Percentiles rank a stretch among this genome's conserved stretches.
phyloP scores from a whole-genome alignment of 768 basidiomycete species.

The Leccinellum luteum region DNA sequence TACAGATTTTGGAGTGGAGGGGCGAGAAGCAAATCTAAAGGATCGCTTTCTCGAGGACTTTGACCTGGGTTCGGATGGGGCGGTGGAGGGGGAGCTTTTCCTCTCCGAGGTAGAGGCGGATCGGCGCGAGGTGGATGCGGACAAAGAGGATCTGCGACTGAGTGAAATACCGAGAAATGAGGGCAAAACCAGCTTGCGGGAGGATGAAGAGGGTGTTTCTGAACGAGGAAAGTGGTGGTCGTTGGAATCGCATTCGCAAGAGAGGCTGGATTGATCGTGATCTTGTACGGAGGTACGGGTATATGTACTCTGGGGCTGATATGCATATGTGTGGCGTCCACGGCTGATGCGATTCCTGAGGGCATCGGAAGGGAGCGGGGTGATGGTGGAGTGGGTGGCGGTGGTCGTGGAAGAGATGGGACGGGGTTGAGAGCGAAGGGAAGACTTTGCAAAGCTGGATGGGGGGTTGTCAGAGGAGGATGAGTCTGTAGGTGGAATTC shows the following conservation, averaged over 20 bases:
- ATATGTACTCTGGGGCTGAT: slow-evolving; percentile 13
- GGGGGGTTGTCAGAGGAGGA: slow-evolving; percentile 8
- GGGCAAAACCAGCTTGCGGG: slow-evolving; percentile 20
- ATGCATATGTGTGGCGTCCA: slow-evolving; percentile 18
- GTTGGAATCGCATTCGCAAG: slow-evolving; percentile 14
- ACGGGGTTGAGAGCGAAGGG: slow-evolving; percentile 50
- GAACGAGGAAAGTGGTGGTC: slow-evolving; percentile 25
- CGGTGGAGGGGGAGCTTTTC: slow-evolving; percentile 26
- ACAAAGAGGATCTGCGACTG: slow-evolving; percentile 25
- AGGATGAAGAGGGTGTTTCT: slow-evolving; percentile 28
- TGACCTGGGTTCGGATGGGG: slow-evolving; percentile 13
- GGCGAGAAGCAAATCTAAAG: slow-evolving; percentile 31
- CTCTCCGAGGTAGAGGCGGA: slow-evolving; percentile 17
- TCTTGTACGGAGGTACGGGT: slow-evolving; percentile 10
- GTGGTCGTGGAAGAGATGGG: slow-evolving; percentile 67
- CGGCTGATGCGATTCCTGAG: slow-evolving; percentile 17
- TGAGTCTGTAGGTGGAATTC: slow-evolving; percentile 4
- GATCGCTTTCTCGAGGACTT: slow-evolving; percentile 30
- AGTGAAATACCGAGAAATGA: slow-evolving; percentile 31
- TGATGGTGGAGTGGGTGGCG: slow-evolving; percentile 59
- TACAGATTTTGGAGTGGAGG: slow-evolving; percentile 28
- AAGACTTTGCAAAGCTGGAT: slow-evolving; percentile 36
- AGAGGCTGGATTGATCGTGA: slow-evolving; percentile 11
- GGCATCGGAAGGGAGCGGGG: slow-evolving; percentile 50
- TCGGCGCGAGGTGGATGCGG: slow-evolving; percentile 16